These are phyloP conservation scores for Gossypium mustelinum DNA, from an alignment of 345 rosid genomes.

Conservation along the genomic window DNA sequence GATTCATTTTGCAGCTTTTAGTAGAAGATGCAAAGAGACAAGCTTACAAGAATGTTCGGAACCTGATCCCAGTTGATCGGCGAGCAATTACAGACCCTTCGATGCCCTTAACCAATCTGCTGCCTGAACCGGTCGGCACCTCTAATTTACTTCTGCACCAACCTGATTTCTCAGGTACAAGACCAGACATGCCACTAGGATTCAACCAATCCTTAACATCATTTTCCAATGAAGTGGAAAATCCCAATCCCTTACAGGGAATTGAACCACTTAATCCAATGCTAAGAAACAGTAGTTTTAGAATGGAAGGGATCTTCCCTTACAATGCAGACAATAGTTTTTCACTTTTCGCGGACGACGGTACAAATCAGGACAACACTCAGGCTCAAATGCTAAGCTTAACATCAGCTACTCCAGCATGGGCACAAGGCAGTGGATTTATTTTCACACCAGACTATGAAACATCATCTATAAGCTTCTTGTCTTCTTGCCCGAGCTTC, in stretches of 20 bases:
- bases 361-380: constrained; percentile 15
- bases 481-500: constrained; percentile 15
- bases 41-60: constrained; percentile 18
- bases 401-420: constrained; percentile 27
- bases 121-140: constrained; percentile 24
- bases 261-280: constrained; percentile 10
- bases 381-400: constrained; percentile 31
- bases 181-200: constrained; percentile 15
- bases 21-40: constrained; percentile 30
- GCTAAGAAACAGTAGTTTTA: constrained; percentile 29
- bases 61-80: constrained; percentile 24
- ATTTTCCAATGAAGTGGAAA: constrained; percentile 17
- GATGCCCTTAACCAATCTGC: constrained; percentile 31
- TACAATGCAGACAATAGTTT: constrained; percentile 16
- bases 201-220: constrained; percentile 25
- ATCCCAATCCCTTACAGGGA: constrained; percentile 18
- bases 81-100: constrained; percentile 24
- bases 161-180: constrained; percentile 37
- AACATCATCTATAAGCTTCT: constrained; percentile 19
- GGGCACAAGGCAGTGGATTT: constrained; percentile 27
- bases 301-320: constrained; percentile 5
- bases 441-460: constrained; percentile 23
- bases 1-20: constrained; percentile 27
- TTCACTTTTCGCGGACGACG: constrained; percentile 7
- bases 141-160: constrained; percentile 28